Base-by-base conservation (phyloP, 2,329 filamentous ascomycete species). In the Fusarium anguioides region DNA sequence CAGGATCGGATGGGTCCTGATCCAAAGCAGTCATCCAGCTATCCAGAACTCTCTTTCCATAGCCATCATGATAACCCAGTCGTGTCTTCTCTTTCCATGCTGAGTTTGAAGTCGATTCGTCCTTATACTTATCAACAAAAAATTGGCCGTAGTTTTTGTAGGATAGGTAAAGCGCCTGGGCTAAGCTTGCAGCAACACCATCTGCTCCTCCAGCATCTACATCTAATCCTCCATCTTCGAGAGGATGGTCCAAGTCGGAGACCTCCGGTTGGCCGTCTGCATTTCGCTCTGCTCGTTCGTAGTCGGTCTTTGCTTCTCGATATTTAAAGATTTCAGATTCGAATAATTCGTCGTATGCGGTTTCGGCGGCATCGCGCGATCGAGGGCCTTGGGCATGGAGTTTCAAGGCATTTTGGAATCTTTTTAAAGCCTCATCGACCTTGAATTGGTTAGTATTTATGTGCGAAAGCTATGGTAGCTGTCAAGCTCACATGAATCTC, bases 111-210 rank as follows among this genome's bases (percentile, higher is more conserved):
- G 54, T 55, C 7, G 47, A 57, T 31, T 66, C 55, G 20, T 81
- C 79, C 54, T 77, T 80, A 5, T 79, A 69, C 50, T 76, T 78
- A 53, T 99, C 95, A n/a, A 99, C 83, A 58, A 91, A 83, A 75
- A 97, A 97, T 74, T 98, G 93, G 39, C 94, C 96, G 79, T 95
- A 90, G 72, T 98, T 99, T 78, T 98, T 99, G 82, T 96, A 93
- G 2, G 95, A 92, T 9, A 99, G 86, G 74, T 97, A 97, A 20
- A 98, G 84, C 12, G 96, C 94, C 74, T 97, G 94, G 0, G 93
- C 90, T 11, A 98, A 82, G 46, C 91, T 95, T 74, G 91, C 96
- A 17, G 90, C 92, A 4, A 89, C 88, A 26, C 88, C 90, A 67
- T 96, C 93, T 46, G 87, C 87, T 47, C 89, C 87, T 58, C 86